Conservation (phyloP, 129 eudicot genomes). For the Tagetes patula region DNA sequence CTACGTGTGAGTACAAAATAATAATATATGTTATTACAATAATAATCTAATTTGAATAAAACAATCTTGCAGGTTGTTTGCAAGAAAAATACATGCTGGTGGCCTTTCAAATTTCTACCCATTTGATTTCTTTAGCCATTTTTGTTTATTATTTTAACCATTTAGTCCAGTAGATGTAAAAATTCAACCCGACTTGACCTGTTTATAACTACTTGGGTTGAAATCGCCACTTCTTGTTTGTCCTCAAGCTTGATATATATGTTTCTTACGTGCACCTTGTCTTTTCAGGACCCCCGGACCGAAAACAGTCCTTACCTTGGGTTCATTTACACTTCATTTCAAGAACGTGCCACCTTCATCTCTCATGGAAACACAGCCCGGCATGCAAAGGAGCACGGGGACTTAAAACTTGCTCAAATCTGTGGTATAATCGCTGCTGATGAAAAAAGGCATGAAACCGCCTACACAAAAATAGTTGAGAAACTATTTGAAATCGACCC, state of each 20-base stretch:
- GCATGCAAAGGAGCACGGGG: slow-evolving; percentile 73
- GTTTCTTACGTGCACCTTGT: background rate
- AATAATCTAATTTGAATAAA: background rate
- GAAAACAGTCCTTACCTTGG: slow-evolving; percentile 91
- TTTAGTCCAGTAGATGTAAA: background rate
- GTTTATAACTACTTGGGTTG: background rate
- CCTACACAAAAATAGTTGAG: slow-evolving; percentile 88
- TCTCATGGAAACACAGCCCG: slow-evolving; percentile 95
- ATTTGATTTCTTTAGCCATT: background rate
- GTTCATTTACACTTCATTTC: slow-evolving; percentile 86
- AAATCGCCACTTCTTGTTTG: background rate
- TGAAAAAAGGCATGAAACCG: slow-evolving; percentile 91
- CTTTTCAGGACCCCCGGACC: slow-evolving; percentile 72
- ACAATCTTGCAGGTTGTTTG: background rate
- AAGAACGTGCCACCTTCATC: slow-evolving; percentile 86
- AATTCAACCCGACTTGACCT: background rate
- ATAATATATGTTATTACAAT: background rate
- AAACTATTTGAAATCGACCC: slow-evolving; percentile 91
- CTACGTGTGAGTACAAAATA: background rate
- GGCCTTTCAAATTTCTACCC: background rate
- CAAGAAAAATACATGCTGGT: background rate
- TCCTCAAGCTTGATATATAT: background rate
- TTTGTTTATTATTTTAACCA: background rate
- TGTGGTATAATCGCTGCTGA: slow-evolving; percentile 93
- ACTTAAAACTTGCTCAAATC: slow-evolving; percentile 72